phyloP scores from a whole-genome alignment of 371 early-diverging fungal genomes.

The Apophysomyces trapeziformis region DNA sequence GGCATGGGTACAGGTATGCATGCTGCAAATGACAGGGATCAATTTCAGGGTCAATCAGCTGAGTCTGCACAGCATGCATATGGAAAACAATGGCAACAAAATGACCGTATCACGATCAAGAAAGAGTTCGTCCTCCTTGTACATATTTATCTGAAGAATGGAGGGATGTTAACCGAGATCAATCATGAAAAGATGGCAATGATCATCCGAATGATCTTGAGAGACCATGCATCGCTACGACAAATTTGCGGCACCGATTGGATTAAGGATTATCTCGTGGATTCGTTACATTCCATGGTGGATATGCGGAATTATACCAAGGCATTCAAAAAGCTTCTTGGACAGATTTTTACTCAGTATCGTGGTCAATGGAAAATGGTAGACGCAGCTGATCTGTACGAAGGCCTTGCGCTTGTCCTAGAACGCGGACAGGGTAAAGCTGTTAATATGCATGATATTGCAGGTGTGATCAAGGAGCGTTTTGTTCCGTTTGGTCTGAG shows the following conservation, averaged over 20 bases:
- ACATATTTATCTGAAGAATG: slow-evolving; percentile 50
- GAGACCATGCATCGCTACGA: slow-evolving; percentile 55
- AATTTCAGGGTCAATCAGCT: not conserved
- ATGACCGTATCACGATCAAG: slow-evolving; percentile 64
- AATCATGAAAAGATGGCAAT: slow-evolving; percentile 61
- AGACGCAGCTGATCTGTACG: slow-evolving; percentile 58
- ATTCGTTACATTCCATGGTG: slow-evolving; percentile 39
- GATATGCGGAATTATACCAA: slow-evolving; percentile 45
- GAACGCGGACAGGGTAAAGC: slow-evolving; percentile 50
- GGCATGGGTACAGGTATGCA: not conserved
- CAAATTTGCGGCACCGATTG: slow-evolving; percentile 54
- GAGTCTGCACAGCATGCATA: slow-evolving; percentile 53
- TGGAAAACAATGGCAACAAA: slow-evolving; percentile 74
- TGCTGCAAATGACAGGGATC: not conserved
- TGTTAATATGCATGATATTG: slow-evolving; percentile 46
- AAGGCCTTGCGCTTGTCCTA: slow-evolving; percentile 51
- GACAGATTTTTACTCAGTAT: slow-evolving; percentile 46
- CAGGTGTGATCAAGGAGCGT: slow-evolving; percentile 50
- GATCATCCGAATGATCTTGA: slow-evolving; percentile 55
- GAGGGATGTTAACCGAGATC: slow-evolving; percentile 51
- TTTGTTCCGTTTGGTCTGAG: slow-evolving; percentile 53
- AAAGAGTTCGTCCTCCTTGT: slow-evolving; percentile 61
- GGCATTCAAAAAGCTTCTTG: slow-evolving; percentile 46
- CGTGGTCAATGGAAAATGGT: slow-evolving; percentile 55
- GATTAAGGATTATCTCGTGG: slow-evolving; percentile 58